Evolutionary conservation across 768 basidiomycete species (phyloP).

Genomic region (Auriscalpium microsporum): DNA sequence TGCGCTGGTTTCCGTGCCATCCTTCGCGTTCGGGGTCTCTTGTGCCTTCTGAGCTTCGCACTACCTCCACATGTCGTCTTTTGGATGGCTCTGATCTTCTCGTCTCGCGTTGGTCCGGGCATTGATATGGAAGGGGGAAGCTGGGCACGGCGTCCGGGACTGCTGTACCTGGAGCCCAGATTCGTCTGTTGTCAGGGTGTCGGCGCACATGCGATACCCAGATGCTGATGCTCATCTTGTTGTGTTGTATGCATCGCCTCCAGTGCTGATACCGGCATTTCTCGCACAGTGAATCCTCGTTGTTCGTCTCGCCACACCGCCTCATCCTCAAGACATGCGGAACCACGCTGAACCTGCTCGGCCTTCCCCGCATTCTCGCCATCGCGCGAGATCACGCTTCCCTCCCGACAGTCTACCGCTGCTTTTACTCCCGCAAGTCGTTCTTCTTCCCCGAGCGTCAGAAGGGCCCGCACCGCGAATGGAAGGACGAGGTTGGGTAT

Average conservation of each 20-base stretch:
- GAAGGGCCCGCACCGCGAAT: conserved; percentile 84
- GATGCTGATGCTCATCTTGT: not conserved
- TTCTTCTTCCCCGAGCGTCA: conserved; percentile 99
- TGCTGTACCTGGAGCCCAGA: not conserved
- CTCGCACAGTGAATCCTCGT: conserved; percentile 81
- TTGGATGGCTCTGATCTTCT: no score
- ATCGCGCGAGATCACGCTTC: conserved; percentile 71
- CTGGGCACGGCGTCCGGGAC: no score
- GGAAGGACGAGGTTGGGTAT: conserved; percentile 88
- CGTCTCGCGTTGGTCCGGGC: no score
- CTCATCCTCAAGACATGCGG: conserved; percentile 99
- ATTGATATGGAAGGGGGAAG: no score
- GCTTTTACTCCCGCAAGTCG: conserved; percentile 96
- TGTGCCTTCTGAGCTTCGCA: no score
- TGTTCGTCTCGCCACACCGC: conserved; percentile 91
- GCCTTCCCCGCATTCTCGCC: conserved; percentile 88
- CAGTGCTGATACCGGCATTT: conserved; percentile 10
- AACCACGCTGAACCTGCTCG: conserved; percentile 94
- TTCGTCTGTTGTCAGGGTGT: no score
- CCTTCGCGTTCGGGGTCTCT: not conserved
- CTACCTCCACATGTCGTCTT: no score
- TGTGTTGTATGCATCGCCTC: conserved; percentile 1
- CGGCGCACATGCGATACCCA: not conserved
- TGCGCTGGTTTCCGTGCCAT: not conserved
- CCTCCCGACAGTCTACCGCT: conserved; percentile 69